Conservation (phyloP, 2,329 filamentous ascomycete species). For the Apiospora arundinis region DNA sequence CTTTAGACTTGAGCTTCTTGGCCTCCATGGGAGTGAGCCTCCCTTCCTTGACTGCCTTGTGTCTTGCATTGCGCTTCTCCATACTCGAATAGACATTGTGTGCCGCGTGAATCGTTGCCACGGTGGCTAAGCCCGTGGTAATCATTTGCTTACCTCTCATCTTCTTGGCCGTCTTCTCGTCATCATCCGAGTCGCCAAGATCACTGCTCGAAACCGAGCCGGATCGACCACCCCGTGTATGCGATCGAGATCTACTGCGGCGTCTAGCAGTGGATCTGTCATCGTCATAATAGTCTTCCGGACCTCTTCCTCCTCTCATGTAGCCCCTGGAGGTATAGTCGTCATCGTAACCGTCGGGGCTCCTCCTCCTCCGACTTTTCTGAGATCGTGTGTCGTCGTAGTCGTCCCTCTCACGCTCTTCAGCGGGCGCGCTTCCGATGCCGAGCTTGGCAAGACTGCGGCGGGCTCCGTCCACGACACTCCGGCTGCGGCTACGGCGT, state of each 20-base stretch:
- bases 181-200: conserved; percentile 63
- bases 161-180: conserved; percentile 59
- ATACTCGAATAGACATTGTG: conserved; percentile 65
- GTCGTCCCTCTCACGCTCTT: conserved; percentile 53
- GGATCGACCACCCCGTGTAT: conserved; percentile 45
- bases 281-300: conserved; percentile 53
- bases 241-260: conserved; percentile 48
- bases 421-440: conserved; percentile 57
- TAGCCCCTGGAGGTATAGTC: conserved; percentile 41
- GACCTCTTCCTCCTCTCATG: conserved; percentile 43
- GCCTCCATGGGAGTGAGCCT: conserved; percentile 57
- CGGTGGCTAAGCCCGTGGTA: conserved; percentile 61
- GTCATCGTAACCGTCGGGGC: conserved; percentile 44
- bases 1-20: conserved; percentile 63
- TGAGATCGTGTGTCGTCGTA: conserved; percentile 48
- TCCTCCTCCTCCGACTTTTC: conserved; percentile 40
- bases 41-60: conserved; percentile 61
- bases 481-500: conserved; percentile 65
- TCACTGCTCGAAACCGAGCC: conserved; percentile 60
- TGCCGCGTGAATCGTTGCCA: conserved; percentile 66
- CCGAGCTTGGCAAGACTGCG: conserved; percentile 68
- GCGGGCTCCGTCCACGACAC: conserved; percentile 67
- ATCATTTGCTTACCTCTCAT: conserved; percentile 69
- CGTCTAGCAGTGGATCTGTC: conserved; percentile 48
- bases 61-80: conserved; percentile 60